Evolutionary conservation across 352 stramenopile species (phyloP).

Genomic region (Blastocystis sp.): DNA sequence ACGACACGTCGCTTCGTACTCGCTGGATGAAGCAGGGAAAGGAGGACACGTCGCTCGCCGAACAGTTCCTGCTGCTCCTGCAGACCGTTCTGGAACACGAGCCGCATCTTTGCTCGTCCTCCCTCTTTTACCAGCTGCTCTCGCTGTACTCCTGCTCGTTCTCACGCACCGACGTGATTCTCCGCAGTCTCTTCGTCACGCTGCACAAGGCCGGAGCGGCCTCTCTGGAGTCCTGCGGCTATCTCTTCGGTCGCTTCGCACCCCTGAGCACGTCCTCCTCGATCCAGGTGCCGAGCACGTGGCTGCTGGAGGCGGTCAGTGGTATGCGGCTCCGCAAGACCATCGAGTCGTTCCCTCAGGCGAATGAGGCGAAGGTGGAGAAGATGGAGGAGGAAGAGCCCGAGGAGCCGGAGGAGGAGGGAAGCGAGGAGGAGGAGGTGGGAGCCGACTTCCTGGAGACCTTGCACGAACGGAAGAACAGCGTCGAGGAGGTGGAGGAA

Average conservation of each 20-base stretch:
- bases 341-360: slow-evolving; percentile 22
- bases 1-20: background rate
- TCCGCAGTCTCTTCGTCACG: background rate
- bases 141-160: slow-evolving; percentile 34
- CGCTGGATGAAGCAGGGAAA: background rate
- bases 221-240: background rate
- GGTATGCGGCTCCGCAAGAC: slow-evolving; percentile 26
- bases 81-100: background rate
- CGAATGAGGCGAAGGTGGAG: background rate
- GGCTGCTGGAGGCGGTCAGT: slow-evolving; percentile 31
- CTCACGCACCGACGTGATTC: background rate
- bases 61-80: slow-evolving; percentile 9
- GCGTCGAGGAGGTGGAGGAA: background rate
- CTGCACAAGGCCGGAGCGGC: background rate
- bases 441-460: background rate
- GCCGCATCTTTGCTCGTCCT: background rate
- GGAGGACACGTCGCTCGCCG: background rate
- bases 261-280: background rate
- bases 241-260: slow-evolving; percentile 32
- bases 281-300: slow-evolving; percentile 1
- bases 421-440: slow-evolving; percentile 35
- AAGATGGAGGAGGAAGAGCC: slow-evolving; percentile 36
- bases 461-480: background rate
- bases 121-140: slow-evolving; percentile 24
- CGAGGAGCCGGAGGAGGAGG: background rate